phyloP scores from a whole-genome alignment of 2,329 filamentous ascomycete species.

The Bipolaris zeicola region DNA sequence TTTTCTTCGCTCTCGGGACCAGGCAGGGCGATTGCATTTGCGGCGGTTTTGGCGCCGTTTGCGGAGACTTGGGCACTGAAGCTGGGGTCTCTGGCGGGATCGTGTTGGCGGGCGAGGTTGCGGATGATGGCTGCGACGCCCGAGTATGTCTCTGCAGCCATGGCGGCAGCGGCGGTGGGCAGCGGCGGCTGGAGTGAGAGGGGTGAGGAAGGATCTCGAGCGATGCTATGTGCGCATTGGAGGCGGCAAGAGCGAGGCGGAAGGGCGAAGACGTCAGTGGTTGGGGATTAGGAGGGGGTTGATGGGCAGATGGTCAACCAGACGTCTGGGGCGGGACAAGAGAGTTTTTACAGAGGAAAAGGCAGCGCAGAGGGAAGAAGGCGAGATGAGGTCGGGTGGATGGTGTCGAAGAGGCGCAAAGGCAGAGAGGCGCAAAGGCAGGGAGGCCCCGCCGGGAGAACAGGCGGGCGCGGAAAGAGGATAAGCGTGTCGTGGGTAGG shows the following conservation, averaged over 20 bases:
- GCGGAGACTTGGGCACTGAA: constrained; percentile 53
- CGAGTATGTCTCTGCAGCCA: constrained; percentile 46
- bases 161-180: constrained; percentile 23
- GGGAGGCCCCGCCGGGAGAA: constrained; percentile 12
- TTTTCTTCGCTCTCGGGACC: constrained; percentile 79
- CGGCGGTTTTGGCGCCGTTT: constrained; percentile 22
- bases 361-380: background rate
- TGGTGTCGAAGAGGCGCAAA: constrained; percentile 7
- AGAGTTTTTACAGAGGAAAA: constrained; percentile 1
- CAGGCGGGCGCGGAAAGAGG: constrained; percentile 9
- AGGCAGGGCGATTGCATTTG: constrained; percentile 72
- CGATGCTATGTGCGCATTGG: constrained; percentile 45
- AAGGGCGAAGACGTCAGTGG: background rate
- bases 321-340: constrained; percentile 1
- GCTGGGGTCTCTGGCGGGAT: constrained; percentile 50
- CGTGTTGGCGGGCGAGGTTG: constrained; percentile 57
- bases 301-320: background rate
- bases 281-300: background rate
- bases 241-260: constrained; percentile 20
- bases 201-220: constrained; percentile 26
- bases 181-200: constrained; percentile 10
- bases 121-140: constrained; percentile 52
- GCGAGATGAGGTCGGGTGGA: constrained; percentile 6
- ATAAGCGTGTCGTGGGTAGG: constrained; percentile 1
- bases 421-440: constrained; percentile 7